Base-by-base conservation (phyloP, 2,329 filamentous ascomycete species). In the Aureobasidium sp. region DNA sequence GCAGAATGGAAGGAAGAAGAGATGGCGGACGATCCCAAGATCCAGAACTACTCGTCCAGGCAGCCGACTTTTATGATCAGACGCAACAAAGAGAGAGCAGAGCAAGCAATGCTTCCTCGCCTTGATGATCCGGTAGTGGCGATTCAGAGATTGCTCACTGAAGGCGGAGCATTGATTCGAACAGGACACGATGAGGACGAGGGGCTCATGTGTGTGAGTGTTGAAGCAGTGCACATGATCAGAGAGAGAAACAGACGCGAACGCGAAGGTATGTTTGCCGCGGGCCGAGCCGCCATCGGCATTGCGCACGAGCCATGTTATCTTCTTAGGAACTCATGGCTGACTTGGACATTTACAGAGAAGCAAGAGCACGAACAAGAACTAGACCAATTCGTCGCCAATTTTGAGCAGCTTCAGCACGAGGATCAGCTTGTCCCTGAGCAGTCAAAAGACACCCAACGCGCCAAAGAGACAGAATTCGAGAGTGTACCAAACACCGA, bases 211-310 rank as follows among this genome's bases (percentile, higher is more conserved):
- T 37, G 57, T 26, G 57, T 60, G 15, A 60, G 23, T 41, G 15
- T 23, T 20, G 42, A 48, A 9, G 42, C 46, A 17, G 42, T 58
- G 41, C 37, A 13, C 10, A 10, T n/a, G 27, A 29, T 58, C 29
- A 48, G 32, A 47, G 42, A 48, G 17, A n/a, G 12, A 39, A n/a
- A 32, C 15, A 47, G 41, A 58, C 41, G 42, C 41, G 42, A 48
- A 48, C 42, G 23, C 34, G 20, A 58, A 58, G 55, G 55, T 58
- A 58, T 13, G 55, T 57, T 13, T 12, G 10, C 42, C 0, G 8
- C 57, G 57, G 57, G 44, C 57, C 57, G 57, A 37, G 13, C 46
- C 57, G 57, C 44, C 15, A 37, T 17, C 41, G 32, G 37, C 41
- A 29, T 34, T 1, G 13, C 26, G 41, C 37, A 46, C 39, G 41